phyloP scores from a whole-genome alignment of 805 yeast species.

The Wickerhamiella spandovensis region DNA sequence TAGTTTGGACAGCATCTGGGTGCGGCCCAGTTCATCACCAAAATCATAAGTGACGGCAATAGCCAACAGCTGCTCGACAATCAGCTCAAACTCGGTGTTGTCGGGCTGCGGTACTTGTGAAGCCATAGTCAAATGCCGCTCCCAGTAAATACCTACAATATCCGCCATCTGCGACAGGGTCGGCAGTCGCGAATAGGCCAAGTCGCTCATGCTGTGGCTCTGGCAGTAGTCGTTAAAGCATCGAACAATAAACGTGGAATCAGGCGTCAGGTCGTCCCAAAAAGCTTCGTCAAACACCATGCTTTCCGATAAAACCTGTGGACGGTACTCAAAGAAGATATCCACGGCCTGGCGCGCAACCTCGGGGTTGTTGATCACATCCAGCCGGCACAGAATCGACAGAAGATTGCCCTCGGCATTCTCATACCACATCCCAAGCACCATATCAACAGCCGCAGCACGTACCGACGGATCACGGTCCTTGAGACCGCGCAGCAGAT shows the following conservation, averaged over 20 bases:
- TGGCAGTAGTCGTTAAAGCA: conserved; percentile 53
- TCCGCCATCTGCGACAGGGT: conserved; percentile 63
- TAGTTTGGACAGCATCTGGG: conserved; percentile 51
- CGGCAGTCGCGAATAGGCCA: conserved; percentile 59
- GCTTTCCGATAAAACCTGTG: conserved; percentile 42
- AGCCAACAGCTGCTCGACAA: conserved; percentile 56
- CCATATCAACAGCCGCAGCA: conserved; percentile 56
- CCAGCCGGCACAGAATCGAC: conserved; percentile 56
- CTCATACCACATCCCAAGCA: conserved; percentile 60
- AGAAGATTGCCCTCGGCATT: conserved; percentile 54
- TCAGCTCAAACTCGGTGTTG: conserved; percentile 43
- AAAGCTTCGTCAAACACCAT: conserved; percentile 45
- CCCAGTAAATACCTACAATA: conserved; percentile 42
- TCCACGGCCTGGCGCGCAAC: conserved; percentile 57
- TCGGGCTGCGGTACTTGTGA: conserved; percentile 22
- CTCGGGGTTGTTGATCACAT: conserved; percentile 46
- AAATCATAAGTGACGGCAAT: conserved; percentile 66
- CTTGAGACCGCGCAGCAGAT: conserved; percentile 72
- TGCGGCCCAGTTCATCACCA: conserved; percentile 81
- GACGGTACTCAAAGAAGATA: conserved; percentile 45
- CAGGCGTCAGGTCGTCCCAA: conserved; percentile 62
- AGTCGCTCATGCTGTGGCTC: conserved; percentile 36
- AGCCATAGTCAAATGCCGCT: conserved; percentile 22
- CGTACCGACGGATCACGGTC: conserved; percentile 72
- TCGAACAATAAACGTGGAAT: conserved; percentile 58